Percentiles rank a stretch among this genome's conserved stretches.
These are phyloP conservation scores for Arachnomyces sp. DNA, from an alignment of 2,329 filamentous ascomycete species.

Conservation along the genomic window DNA sequence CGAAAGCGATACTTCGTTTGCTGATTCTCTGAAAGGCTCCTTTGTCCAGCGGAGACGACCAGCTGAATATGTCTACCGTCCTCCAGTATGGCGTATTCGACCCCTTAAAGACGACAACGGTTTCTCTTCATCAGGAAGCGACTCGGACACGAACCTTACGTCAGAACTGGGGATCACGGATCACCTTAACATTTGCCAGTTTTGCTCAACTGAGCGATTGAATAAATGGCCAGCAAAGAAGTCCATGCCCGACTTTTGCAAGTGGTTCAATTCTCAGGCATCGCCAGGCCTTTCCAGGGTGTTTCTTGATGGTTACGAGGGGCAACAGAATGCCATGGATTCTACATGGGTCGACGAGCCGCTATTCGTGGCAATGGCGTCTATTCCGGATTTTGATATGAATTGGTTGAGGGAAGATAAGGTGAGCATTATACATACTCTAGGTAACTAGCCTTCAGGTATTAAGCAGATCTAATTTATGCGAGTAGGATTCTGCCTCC, in stretches of 20 bases:
- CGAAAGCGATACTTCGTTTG: slow-evolving; percentile 10
- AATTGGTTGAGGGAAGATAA: too few relatives aligned
- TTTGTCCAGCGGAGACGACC: slow-evolving; percentile 21
- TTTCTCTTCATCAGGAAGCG: background rate
- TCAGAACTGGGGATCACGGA: slow-evolving; percentile 5
- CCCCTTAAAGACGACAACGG: slow-evolving; percentile 5
- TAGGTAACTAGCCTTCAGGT: too few relatives aligned
- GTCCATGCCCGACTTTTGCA: background rate
- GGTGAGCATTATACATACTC: too few relatives aligned
- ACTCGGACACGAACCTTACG: slow-evolving; percentile 1
- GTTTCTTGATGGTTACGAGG: slow-evolving; percentile 2
- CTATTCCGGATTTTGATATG: too few relatives aligned
- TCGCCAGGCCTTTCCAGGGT: background rate
- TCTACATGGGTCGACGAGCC: slow-evolving; percentile 12
- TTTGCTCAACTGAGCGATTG: slow-evolving; percentile 9
- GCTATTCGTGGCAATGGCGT: slow-evolving; percentile 9
- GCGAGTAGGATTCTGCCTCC: too few relatives aligned
- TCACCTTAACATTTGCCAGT: slow-evolving; percentile 10
- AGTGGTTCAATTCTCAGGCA: background rate
- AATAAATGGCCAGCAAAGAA: slow-evolving; percentile 5
- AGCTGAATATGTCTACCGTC: slow-evolving; percentile 25
- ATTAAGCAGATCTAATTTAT: too few relatives aligned
- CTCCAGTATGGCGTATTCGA: slow-evolving; percentile 21
- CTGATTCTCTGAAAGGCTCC: slow-evolving; percentile 15
- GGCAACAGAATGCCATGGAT: slow-evolving; percentile 8